Percentiles rank a stretch among this genome's conserved stretches.
phyloP scores from a whole-genome alignment of 179 eudicot species.

The Actinidia chinensis region DNA sequence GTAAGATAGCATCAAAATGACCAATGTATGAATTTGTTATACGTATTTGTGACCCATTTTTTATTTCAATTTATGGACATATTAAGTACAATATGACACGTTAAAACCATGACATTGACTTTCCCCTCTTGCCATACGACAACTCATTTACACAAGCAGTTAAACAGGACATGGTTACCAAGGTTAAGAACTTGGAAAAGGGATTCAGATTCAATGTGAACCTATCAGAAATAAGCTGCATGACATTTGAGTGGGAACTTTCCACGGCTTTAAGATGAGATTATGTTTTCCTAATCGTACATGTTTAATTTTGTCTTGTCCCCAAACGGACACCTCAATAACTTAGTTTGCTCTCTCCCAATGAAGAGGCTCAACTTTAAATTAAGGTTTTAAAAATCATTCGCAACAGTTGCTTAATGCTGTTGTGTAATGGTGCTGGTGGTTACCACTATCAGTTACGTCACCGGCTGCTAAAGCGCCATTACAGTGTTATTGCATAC shows the following conservation, averaged over 20 bases:
- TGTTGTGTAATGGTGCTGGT: too few relatives aligned
- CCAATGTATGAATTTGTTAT: slow-evolving; percentile 9
- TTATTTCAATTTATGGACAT: neutral
- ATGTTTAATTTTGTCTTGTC: neutral
- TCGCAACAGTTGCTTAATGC: too few relatives aligned
- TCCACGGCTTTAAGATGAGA: neutral
- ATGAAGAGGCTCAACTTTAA: neutral
- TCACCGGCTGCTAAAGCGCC: too few relatives aligned
- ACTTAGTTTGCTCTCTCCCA: neutral
- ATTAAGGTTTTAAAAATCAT: too few relatives aligned
- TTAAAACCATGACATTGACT: neutral
- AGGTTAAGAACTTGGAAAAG: neutral
- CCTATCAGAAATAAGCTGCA: neutral
- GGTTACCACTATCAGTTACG: too few relatives aligned
- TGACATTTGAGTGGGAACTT: neutral
- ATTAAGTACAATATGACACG: neutral
- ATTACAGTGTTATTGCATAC: too few relatives aligned
- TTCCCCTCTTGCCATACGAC: neutral
- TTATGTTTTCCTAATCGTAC: neutral
- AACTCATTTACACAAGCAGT: too few relatives aligned
- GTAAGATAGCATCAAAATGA: slow-evolving; percentile 35
- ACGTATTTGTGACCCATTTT: neutral
- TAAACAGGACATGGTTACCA: too few relatives aligned
- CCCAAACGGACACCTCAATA: neutral
- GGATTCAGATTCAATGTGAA: neutral